Evolutionary conservation across 164 flowering plant species (phyloP), one percentile per base, ranked within the genome.

Genomic region (Vitis riparia): DNA sequence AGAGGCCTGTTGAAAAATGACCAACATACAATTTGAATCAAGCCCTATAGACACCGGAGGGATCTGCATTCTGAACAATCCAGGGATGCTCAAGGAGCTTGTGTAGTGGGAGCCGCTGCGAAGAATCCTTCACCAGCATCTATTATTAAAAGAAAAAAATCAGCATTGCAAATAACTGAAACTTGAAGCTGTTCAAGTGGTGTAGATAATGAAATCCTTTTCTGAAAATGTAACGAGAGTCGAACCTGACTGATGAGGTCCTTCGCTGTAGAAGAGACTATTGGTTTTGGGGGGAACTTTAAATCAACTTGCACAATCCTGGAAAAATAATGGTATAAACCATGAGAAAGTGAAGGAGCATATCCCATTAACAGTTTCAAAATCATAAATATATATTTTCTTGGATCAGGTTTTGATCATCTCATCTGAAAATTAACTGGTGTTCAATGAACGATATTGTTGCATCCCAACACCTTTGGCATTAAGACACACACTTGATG

Each of bases 51-150:
- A 90, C 69, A 12, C 98, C 99, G 11, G 99, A 86, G 48, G 97
- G 99, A 71, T 95, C 99, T 67, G 99, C 99, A 79, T 93, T 88
- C 65, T 95, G 99, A 32, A 95, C 77, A 52, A 95, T 86, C 98
- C 98, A 95, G 11, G 99, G 97, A 80, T 95, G 99, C 84, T 91
- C 98, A 11, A 95, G 91, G 63, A 95, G 80, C 83, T 91, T 95
- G 85, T 93, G 97, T 5, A 95, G 77, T 2, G 97, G 97, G 60
- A 95, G 77, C 17, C 99, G 93, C 27, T 85, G 78, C 2, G 97
- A 80, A 27, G 92, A 88, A 67, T 95, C 97, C 80, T 87, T 95
- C 19, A 95, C 92, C 29, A 95, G 92, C 98, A 95, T 91, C 99
- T 93, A 77, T 61, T 15, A 4, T 51, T 14, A 3, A 55, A 60